Percentiles rank a stretch among this genome's conserved stretches.
Conservation (phyloP, 176 grass and related monocot genomes). For the Otatea glauca region DNA sequence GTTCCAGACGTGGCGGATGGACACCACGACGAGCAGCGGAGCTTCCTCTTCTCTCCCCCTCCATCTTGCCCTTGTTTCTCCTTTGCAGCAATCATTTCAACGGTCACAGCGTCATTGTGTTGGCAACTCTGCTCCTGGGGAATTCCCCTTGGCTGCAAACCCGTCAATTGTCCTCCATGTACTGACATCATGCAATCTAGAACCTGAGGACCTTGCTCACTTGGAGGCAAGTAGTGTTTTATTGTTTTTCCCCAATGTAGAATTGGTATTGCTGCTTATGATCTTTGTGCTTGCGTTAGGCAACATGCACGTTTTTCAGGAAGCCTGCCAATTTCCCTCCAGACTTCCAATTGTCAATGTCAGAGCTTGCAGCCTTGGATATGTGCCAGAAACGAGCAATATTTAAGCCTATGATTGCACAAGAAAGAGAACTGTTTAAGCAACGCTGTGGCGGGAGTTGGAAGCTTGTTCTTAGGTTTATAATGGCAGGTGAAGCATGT, state of each 20-base stretch:
- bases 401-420: constrained; percentile 74
- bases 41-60: constrained; percentile 64
- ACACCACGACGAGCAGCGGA: constrained; percentile 66
- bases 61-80: constrained; percentile 62
- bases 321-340: constrained; percentile 90
- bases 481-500: constrained; percentile 79
- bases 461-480: constrained; percentile 94
- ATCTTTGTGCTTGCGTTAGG: constrained; percentile 59
- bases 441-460: constrained; percentile 72
- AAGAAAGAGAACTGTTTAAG: constrained; percentile 78
- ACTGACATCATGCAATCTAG: constrained; percentile 73
- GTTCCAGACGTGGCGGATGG: constrained; percentile 56
- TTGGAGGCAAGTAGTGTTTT: constrained; percentile 83
- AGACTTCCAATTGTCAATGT: constrained; percentile 73
- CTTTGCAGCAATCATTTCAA: constrained; percentile 80
- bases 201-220: constrained; percentile 79
- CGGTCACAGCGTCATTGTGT: constrained; percentile 67
- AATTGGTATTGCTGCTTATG: constrained; percentile 84
- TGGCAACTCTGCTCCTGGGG: constrained; percentile 67
- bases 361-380: constrained; percentile 85
- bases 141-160: constrained; percentile 85
- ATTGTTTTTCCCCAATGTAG: constrained; percentile 47
- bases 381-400: constrained; percentile 89
- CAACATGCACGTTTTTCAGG: constrained; percentile 84
- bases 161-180: constrained; percentile 89